Evolutionary conservation across 257 asterid species (phyloP).

Genomic region (Ballota nigra): DNA sequence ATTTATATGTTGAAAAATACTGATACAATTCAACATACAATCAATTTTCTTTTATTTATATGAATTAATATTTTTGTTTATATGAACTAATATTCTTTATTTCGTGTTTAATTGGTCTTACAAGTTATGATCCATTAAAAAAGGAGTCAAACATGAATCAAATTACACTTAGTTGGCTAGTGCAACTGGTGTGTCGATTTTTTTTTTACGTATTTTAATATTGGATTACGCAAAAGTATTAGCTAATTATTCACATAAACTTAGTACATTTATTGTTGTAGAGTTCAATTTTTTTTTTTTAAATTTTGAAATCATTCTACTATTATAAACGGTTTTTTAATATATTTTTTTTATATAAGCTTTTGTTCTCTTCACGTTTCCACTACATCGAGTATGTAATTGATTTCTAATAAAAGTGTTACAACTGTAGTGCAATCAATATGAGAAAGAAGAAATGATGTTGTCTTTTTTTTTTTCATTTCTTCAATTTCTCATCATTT

Average conservation of each 20-base stretch:
- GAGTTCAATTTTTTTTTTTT: background rate
- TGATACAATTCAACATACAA: background rate
- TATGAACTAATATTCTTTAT: too few relatives aligned
- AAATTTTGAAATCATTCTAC: background rate
- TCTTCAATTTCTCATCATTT: conserved; percentile 23
- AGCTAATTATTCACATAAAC: background rate
- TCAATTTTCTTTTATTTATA: too few relatives aligned
- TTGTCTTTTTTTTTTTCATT: conserved; percentile 9
- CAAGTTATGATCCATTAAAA: too few relatives aligned
- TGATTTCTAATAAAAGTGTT: background rate
- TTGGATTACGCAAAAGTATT: background rate
- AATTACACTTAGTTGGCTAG: too few relatives aligned
- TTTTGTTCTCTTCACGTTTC: conserved; percentile 18
- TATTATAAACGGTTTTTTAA: too few relatives aligned
- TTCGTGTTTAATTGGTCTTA: too few relatives aligned
- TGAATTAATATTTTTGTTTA: too few relatives aligned
- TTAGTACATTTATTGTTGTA: background rate
- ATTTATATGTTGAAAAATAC: too few relatives aligned
- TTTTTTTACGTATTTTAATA: too few relatives aligned
- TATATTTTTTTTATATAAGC: background rate
- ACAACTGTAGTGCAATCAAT: conserved; percentile 36
- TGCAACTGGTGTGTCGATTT: too few relatives aligned
- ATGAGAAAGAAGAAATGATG: conserved; percentile 15
- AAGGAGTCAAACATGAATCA: too few relatives aligned
- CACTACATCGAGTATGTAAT: background rate